Base-by-base conservation (phyloP, 352 stramenopile genomes). In the Chrysophaeum taylorii region DNA sequence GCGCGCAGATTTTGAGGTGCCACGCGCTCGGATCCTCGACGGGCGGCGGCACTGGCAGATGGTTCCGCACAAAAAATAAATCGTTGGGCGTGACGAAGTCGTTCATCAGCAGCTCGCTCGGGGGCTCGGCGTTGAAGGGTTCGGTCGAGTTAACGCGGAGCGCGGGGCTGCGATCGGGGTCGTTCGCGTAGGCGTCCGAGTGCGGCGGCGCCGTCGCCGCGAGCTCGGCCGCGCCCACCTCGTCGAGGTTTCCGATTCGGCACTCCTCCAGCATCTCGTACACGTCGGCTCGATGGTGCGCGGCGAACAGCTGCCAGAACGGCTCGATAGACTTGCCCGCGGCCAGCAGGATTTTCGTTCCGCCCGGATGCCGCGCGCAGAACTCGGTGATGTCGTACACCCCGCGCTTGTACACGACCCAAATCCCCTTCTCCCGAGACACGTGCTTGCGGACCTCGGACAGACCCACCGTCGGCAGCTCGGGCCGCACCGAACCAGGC, bases 371-470 rank as follows among this genome's bases (percentile, higher is more conserved):
- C 70, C 88, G 90, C 25, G 75, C 73, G 68, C 98, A 88, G 77
- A 98, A 98, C 70, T 93, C 82, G 2, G 93, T 96, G 50, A 98
- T 93, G 80, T 98, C 92, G 81, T 98, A 98, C 21, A 98, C 92
- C 42, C 89, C 87, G 71, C 92, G 80, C 23, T 81, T 84, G 76
- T 95, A 97, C 36, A 93, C 92, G 36, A 96, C 91, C 90, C 92
- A 98, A 9, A 78, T 29, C 15, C n/a, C n/a, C n/a, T n/a, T n/a
- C n/a, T n/a, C n/a, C n/a, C n/a, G n/a, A n/a, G n/a, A n/a, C n/a
- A n/a, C n/a, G n/a, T n/a, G n/a, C n/a, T n/a, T n/a, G n/a, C n/a
- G n/a, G n/a, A n/a, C n/a, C n/a, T n/a, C n/a, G n/a, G n/a, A n/a
- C n/a, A n/a, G n/a, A n/a, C n/a, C n/a, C n/a, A n/a, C n/a, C n/a